A percentile compares a stretch with the other conserved stretches of the same genome.
phyloP scores from a whole-genome alignment of 306 rosid genomes.

The Cucumis sativus region DNA sequence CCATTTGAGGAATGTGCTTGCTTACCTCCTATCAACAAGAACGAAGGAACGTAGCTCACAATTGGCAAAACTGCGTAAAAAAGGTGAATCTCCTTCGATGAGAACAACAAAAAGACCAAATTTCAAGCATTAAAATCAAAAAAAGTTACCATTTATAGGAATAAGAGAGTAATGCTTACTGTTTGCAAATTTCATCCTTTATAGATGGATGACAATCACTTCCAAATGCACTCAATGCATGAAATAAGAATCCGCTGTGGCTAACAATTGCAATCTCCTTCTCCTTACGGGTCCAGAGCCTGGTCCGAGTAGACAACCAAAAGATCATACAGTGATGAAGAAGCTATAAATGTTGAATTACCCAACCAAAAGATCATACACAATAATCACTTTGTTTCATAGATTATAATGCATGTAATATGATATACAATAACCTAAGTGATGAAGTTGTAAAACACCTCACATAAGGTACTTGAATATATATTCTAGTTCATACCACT shows the following conservation, averaged over 20 bases:
- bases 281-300: conserved; percentile 95
- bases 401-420: not conserved
- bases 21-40: conserved; percentile 68
- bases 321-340: not conserved
- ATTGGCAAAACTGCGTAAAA: conserved; percentile 59
- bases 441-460: not conserved
- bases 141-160: not conserved
- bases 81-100: not conserved
- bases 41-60: conserved; percentile 89
- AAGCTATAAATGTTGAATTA: not conserved
- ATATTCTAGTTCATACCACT: not conserved
- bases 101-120: not conserved
- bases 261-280: conserved; percentile 72
- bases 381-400: not conserved
- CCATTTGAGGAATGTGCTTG: conserved; percentile 13
- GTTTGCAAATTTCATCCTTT: conserved; percentile 54
- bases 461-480: not conserved
- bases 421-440: not conserved
- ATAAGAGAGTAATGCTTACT: conserved; percentile 30
- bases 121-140: not conserved
- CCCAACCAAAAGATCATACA: no score
- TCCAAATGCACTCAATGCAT: conserved; percentile 61
- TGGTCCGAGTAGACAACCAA: conserved; percentile 10
- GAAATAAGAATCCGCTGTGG: conserved; percentile 70
- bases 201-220: conserved; percentile 59